Conservation (phyloP, 805 yeast species). For the Clavispora asparagi region DNA sequence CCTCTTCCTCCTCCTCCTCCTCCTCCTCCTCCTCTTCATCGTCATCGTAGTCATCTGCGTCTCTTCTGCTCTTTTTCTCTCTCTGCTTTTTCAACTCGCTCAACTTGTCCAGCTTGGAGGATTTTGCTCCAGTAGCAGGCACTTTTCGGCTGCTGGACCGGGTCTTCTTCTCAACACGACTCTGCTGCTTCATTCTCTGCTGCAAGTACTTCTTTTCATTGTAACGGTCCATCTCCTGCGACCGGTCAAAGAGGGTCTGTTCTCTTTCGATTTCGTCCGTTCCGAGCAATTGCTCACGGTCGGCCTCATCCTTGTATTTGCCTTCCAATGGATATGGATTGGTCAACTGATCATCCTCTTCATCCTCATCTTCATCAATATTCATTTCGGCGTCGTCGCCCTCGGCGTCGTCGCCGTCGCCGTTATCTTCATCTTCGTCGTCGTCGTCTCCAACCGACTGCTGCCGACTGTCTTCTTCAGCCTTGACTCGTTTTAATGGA, state of each 20-base stretch:
- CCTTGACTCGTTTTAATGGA: conserved; percentile 28
- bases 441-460: conserved; percentile 22
- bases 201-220: conserved; percentile 80
- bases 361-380: conserved; percentile 19
- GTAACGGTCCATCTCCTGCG: conserved; percentile 84
- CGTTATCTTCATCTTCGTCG: conserved; percentile 26
- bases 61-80: conserved; percentile 51
- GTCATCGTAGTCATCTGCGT: conserved; percentile 13
- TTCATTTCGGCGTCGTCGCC: conserved; percentile 16
- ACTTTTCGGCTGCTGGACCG: conserved; percentile 33
- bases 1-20: conserved; percentile 36
- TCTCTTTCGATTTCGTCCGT: conserved; percentile 94
- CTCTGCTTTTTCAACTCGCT: conserved; percentile 73
- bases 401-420: conserved; percentile 24
- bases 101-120: conserved; percentile 49
- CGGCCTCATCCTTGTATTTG: conserved; percentile 78
- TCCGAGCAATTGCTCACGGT: conserved; percentile 56
- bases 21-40: conserved; percentile 21
- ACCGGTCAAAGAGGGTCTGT: conserved; percentile 83
- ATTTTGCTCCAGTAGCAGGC: conserved; percentile 18
- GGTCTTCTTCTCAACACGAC: conserved; percentile 24
- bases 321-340: conserved; percentile 95
- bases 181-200: conserved; percentile 66
- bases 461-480: conserved; percentile 6
- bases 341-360: conserved; percentile 33